A percentile compares a stretch with the other conserved stretches of the same genome.
Conservation (phyloP, 768 basidiomycete species). For the Mycena epipterygia region DNA sequence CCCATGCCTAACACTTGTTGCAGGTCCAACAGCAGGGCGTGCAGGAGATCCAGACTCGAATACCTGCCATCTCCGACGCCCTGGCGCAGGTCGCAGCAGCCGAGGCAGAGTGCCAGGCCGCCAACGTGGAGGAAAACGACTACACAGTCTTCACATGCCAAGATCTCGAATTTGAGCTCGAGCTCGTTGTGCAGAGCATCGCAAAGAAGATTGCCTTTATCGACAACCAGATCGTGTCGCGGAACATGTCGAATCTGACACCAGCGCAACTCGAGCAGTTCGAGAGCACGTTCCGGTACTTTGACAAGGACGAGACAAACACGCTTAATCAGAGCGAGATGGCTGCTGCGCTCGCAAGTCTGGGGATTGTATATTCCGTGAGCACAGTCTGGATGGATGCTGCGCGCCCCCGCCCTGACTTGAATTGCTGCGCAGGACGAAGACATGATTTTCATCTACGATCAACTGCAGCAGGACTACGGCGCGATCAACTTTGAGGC, state of each 20-base stretch:
- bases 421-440: slow-evolving; percentile 69
- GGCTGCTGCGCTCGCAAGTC: slow-evolving; percentile 93
- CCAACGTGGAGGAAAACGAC: slow-evolving; percentile 98
- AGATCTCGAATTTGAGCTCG: slow-evolving; percentile 92
- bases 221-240: slow-evolving; percentile 97
- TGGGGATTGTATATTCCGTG: slow-evolving; percentile 94
- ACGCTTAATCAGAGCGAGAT: slow-evolving; percentile 88
- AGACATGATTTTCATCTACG: slow-evolving; percentile 88
- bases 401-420: neutral
- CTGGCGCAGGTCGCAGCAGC: slow-evolving; percentile 69
- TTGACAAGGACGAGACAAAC: slow-evolving; percentile 94
- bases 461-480: slow-evolving; percentile 82
- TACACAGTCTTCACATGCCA: slow-evolving; percentile 92
- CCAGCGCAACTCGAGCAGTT: slow-evolving; percentile 97
- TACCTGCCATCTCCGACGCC: slow-evolving; percentile 74
- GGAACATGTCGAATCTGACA: slow-evolving; percentile 94
- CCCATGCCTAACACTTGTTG: neutral
- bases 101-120: slow-evolving; percentile 83
- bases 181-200: slow-evolving; percentile 83
- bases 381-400: slow-evolving; percentile 35
- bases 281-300: slow-evolving; percentile 97
- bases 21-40: slow-evolving; percentile 84
- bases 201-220: slow-evolving; percentile 95
- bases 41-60: slow-evolving; percentile 71
- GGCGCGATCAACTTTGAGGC: slow-evolving; percentile 94